Base-by-base conservation (phyloP, 768 basidiomycete genomes). In the Panellus pusillus region DNA sequence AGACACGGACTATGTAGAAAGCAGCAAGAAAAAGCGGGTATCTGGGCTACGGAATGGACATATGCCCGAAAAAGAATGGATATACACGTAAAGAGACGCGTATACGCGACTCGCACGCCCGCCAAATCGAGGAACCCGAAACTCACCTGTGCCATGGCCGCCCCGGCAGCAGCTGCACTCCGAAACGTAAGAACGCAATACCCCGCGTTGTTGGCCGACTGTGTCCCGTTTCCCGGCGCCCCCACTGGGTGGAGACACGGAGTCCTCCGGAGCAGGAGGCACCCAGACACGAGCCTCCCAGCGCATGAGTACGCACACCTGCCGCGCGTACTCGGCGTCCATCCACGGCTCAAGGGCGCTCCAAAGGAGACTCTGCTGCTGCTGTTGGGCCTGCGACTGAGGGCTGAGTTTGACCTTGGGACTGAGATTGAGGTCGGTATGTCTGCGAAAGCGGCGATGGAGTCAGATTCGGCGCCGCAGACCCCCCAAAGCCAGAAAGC, bases 291-390 rank as follows among this genome's bases (percentile, higher is more conserved):
- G 79, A 65, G 83, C 76, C 54, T 91, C 89, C 93, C 93, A 95
- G 52, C 87, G 83, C 89, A 93, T 91, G 66, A 93, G 74, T 41
- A 70, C 73, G 71, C 91, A 91, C 64, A 93, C 90, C 68, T 92
- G 89, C 70, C 89, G 87, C 40, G 86, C 89, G 76, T 94, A 96
- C 68, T 91, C 88, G 81, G 93, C 91, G 73, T 95, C 92, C 94
- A 96, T 95, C 93, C 93, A 96, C 61, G 87, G 84, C 70, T 96
- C 93, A 50, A 96, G 81, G 64, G 91, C 89, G 60, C 86, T 84
- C 84, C 94, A 91, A 79, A 61, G 93, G 81, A 38, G 90, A 88
- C 55, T 79, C 31, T 43, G 41, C 29, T 50, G 31, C 18, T 19
- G 50, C 35, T 35, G 20, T 0, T 36, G 20, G 1, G 20, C n/a